These are phyloP conservation scores for Sphenostylis stenocarpa DNA, from an alignment of 306 rosid species.

Conservation along the genomic window DNA sequence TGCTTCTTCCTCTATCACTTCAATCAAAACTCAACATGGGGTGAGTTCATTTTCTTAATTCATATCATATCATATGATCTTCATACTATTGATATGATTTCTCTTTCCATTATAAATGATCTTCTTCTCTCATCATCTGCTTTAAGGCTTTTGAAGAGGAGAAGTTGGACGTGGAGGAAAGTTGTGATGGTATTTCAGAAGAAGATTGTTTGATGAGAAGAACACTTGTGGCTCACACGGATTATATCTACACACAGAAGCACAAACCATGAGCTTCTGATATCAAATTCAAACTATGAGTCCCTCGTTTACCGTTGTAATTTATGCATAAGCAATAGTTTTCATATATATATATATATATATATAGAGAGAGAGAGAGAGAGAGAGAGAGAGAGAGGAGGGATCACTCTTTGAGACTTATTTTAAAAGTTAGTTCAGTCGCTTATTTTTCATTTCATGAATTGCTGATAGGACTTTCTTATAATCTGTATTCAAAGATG, in stretches of 20 bases:
- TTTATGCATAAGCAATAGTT: conserved; percentile 31
- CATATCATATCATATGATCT: background rate
- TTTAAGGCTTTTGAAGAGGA: conserved; percentile 51
- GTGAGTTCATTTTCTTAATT: conserved; percentile 26
- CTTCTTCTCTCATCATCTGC: background rate
- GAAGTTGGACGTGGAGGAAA: conserved; percentile 46
- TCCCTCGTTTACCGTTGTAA: conserved; percentile 7
- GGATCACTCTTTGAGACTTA: too few species aligned
- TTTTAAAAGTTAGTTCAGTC: background rate
- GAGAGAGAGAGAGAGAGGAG: too few species aligned
- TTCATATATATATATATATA: background rate
- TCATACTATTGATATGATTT: background rate
- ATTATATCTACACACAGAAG: conserved; percentile 81
- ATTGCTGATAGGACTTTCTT: background rate
- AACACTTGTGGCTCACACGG: conserved; percentile 82
- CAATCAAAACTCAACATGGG: conserved; percentile 34
- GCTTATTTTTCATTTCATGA: background rate
- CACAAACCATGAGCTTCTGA: conserved; percentile 52
- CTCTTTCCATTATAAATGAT: background rate
- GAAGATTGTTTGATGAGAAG: conserved; percentile 86
- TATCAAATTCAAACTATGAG: background rate
- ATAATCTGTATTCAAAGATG: background rate
- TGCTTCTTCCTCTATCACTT: conserved; percentile 21
- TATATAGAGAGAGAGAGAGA: too few species aligned
- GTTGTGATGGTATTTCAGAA: conserved; percentile 65